These are phyloP conservation scores for Imleria badia DNA, from an alignment of 768 basidiomycete genomes.

Conservation along the genomic window DNA sequence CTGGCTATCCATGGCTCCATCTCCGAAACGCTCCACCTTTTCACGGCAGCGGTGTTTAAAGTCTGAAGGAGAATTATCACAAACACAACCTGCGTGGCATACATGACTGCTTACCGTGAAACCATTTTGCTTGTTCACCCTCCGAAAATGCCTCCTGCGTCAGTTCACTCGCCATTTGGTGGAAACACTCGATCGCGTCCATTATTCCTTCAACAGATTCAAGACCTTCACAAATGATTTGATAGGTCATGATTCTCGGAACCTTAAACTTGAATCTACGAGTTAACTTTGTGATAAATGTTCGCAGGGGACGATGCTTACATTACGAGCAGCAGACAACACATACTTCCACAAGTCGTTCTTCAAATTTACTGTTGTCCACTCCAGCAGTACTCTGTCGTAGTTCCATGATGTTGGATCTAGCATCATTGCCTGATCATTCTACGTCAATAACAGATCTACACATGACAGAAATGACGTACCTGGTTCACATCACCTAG, in stretches of 20 bases:
- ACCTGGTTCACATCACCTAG: background rate
- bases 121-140: background rate
- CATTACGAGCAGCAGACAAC: background rate
- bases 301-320: background rate
- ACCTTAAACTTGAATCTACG: background rate
- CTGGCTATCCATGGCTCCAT: background rate
- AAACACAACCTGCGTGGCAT: too few relatives aligned
- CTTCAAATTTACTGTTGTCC: background rate
- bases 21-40: background rate
- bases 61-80: background rate
- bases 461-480: background rate
- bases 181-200: background rate
- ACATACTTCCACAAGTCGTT: background rate
- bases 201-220: background rate
- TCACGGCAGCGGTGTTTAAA: background rate
- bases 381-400: background rate
- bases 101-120: background rate
- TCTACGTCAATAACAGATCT: background rate
- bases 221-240: background rate
- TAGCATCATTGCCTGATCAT: background rate
- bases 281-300: background rate
- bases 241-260: background rate
- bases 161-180: background rate
- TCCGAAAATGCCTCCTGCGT: background rate
- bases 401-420: background rate